Evolutionary conservation across 2,329 filamentous ascomycete species (phyloP).

Genomic region (Polychaeton citri): DNA sequence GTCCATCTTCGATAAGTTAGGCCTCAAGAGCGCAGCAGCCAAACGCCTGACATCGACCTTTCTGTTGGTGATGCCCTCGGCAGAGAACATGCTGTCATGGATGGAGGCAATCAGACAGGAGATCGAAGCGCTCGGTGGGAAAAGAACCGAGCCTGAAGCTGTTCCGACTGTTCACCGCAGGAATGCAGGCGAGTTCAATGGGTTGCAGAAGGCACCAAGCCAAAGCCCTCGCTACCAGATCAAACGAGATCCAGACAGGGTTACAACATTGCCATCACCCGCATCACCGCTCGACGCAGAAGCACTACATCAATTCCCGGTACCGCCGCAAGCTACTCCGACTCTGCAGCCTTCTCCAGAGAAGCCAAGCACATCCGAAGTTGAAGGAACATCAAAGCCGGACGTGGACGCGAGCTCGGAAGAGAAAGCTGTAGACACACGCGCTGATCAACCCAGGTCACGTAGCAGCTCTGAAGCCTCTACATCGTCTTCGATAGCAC

Average conservation of each 20-base stretch:
- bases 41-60: constrained; percentile 42
- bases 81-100: constrained; percentile 66
- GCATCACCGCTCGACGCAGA: background rate
- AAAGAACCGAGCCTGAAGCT: constrained; percentile 44
- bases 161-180: background rate
- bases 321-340: background rate
- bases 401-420: too few relatives aligned
- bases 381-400: background rate
- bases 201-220: constrained; percentile 11
- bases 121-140: constrained; percentile 58
- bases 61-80: constrained; percentile 58
- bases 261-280: constrained; percentile 10
- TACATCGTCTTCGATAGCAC: background rate
- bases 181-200: constrained; percentile 4
- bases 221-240: constrained; percentile 25
- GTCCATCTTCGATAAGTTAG: constrained; percentile 52
- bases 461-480: background rate
- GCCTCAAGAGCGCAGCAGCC: constrained; percentile 33
- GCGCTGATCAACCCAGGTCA: background rate
- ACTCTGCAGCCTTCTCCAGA: background rate
- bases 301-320: constrained; percentile 1
- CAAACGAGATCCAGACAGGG: constrained; percentile 20
- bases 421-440: constrained; percentile 2
- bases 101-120: constrained; percentile 53
- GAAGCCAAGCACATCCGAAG: constrained; percentile 3